A percentile compares a stretch with the other conserved stretches of the same genome.
These are phyloP conservation scores for Coniferiporia sulphurascens DNA, from an alignment of 1,284 basidiomycete species.

Conservation along the genomic window DNA sequence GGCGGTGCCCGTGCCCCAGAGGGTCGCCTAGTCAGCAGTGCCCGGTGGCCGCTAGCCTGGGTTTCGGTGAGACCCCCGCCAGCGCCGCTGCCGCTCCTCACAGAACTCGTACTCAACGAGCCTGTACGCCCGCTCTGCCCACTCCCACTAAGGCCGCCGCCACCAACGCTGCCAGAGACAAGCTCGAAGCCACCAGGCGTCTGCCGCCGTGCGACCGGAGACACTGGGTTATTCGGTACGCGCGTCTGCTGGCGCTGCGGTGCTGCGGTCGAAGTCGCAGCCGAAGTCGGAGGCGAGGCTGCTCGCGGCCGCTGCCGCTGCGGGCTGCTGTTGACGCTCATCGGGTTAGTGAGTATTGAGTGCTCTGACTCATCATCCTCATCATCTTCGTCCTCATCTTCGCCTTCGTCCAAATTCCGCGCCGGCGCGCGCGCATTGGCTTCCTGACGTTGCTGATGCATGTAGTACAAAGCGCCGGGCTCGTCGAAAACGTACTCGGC, in stretches of 20 bases:
- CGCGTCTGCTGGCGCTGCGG: not conserved
- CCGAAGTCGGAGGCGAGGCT: slow-evolving; percentile 1
- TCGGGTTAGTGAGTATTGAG: slow-evolving; percentile 21
- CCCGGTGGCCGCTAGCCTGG: slow-evolving; percentile 29
- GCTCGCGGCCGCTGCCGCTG: slow-evolving; percentile 24
- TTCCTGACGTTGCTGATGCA: slow-evolving; percentile 49
- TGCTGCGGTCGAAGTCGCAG: not conserved
- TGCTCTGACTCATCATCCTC: slow-evolving; percentile 6
- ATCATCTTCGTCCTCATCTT: slow-evolving; percentile 13
- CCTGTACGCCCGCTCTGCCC: slow-evolving; percentile 24
- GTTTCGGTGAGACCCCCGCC: not conserved
- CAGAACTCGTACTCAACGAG: slow-evolving; percentile 8
- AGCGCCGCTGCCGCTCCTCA: not conserved
- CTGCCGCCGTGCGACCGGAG: slow-evolving; percentile 31
- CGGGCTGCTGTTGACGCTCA: slow-evolving; percentile 36
- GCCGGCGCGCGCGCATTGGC: slow-evolving; percentile 26
- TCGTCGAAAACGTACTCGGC: slow-evolving; percentile 40
- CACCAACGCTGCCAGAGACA: slow-evolving; percentile 21
- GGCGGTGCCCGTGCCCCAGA: slow-evolving; percentile 81
- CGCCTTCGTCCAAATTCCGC: not conserved
- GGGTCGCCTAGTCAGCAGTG: slow-evolving; percentile 63
- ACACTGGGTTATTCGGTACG: slow-evolving; percentile 12
- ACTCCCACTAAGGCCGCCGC: slow-evolving; percentile 16
- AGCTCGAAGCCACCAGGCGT: slow-evolving; percentile 37
- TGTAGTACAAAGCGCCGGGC: slow-evolving; percentile 57